Base-by-base conservation (phyloP, 2,329 filamentous ascomycete species). In the Aspergillus latus region DNA sequence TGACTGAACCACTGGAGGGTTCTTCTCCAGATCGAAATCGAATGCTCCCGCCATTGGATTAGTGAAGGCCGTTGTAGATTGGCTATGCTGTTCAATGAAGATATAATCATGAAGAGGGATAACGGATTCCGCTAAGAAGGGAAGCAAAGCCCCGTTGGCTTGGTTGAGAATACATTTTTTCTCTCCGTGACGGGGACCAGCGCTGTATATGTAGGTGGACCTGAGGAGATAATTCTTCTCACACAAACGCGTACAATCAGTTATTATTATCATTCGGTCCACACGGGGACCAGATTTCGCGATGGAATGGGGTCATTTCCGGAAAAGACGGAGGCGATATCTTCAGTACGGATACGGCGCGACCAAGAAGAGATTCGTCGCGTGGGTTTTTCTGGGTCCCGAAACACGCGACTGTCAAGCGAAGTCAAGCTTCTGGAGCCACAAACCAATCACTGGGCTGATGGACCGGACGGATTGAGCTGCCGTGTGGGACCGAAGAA, bases 1-100 rank as follows among this genome's bases (percentile, higher is more conserved):
- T 26, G 51, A 29, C 43, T 70, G 68, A 49, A 54, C 65, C 58
- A 67, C 66, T 13, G 64, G 62, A 52, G 70, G 67, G 5, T 63
- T 66, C 51, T 74, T 74, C 58, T 74, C 71, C 34, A 73, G 58
- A 57, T 73, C 71, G 29, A 60, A 55, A 10, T 67, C 64, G 30
- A 46, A 45, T 37, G 52, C 52, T 45, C 60, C 63, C 36, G 64
- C 64, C 56, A 64, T 65, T 51, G 58, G 59, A 37, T 28, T 10
- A 11, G 13, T 9, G 51, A 53, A 47, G 59, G 59, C 37, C 59
- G 59, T 28, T 56, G 39, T 28, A 52, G 16, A 30, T 57, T 61
- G 62, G n/a, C 5, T 16, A 40, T 4, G 26, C 11, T 47, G 26
- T 13, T 46, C 32, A 7, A 29, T 45, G 28, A 16, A 29, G 2